Evolutionary conservation across 23 red algal species (phyloP), one percentile per base, ranked within the genome.

Genomic region (Gracilariopsis chorda): DNA sequence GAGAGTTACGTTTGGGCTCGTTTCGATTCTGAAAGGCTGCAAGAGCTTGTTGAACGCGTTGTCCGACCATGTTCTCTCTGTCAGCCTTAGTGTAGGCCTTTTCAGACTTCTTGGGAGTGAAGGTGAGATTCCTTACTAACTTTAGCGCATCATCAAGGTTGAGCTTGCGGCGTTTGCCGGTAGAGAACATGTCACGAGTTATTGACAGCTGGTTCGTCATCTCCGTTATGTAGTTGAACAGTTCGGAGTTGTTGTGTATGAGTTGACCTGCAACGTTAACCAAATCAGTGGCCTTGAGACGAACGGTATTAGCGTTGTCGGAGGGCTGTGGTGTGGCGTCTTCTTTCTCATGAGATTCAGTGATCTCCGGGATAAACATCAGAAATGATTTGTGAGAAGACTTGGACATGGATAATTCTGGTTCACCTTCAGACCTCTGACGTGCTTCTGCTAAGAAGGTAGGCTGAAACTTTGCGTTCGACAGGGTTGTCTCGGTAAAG

Each of bases 391-490:
- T 23, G 59, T 33, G 59, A 32, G 24, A 2, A 2, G 7, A 11
- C 24, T 64, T 64, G 13, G 59, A 9, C 9, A 64, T 64, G 7
- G 59, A 33, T 2, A 64, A 6, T 32, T 30, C 59, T 3, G 3
- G 21, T 23, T 64, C 59, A 4, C n/a, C 7, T 32, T 64, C 2
- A 3, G 13, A 3, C 59, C 36, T 64, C 59, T 64, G 59, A 3
- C 78, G 24, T 58, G 23, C 55, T 48, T 83, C 56, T 20, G 56
- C 78, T 13, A 60, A 0, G n/a, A 55, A 20, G n/a, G 64, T 40
- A 21, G 64, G 51, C 11, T 62, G 49, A 44, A 83, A 43, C 52
- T 64, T 67, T 28, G 78, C 78, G 28, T 59, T 83, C 2, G 55
- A 63, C 16, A 83, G 20, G 10, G 78, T 83, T 14, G 39, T 55